Base-by-base conservation (phyloP, 176 grass and related monocot species). In the Luzula sylvatica region DNA sequence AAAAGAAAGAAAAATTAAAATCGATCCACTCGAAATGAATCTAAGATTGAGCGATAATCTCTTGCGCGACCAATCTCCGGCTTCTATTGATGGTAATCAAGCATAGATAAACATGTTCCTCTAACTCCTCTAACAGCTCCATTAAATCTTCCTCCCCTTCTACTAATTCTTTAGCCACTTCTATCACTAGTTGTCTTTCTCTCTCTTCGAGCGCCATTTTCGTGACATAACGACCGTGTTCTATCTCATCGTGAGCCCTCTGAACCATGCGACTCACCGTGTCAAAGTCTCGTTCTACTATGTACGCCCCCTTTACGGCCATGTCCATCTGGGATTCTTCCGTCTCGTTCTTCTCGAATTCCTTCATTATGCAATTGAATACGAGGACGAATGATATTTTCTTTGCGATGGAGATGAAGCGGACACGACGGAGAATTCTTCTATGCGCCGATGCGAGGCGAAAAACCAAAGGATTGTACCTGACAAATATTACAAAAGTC, bases 41-140 rank as follows among this genome's bases (percentile, higher is more conserved):
- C 8, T 21, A 30, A 6, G 26, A 15, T 64, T 5, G 39, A 13
- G 12, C 25, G 32, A 35, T 50, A 20, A 90, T 80, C 53, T 90
- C 58, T 46, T 55, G 55, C 0, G 69, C 73, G 16, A 95, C 83
- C 63, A 88, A 65, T 75, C 61, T 77, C 58, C 89, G 59, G 41
- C 73, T 85, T 16, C 73, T 53, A 67, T 95, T 95, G 52, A 95
- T 95, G 40, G 80, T 88, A 42, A 95, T 50, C 61, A 88, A 60
- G 73, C 89, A 95, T 51, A 95, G 65, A 55, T 61, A 83, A 5
- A 84, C 76, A 56, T 95, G 89, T 73, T 85, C 83, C 64, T 87
- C 88, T 53, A 94, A 43, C 82, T 94, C 88, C n/a, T 69, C 49
- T 7, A 95, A 62, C 71, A 78, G 79, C 56, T 49, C 73, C 65